Evolutionary conservation across 2,329 filamentous ascomycete species (phyloP).

Genomic region (Trichoderma oligosporum): DNA sequence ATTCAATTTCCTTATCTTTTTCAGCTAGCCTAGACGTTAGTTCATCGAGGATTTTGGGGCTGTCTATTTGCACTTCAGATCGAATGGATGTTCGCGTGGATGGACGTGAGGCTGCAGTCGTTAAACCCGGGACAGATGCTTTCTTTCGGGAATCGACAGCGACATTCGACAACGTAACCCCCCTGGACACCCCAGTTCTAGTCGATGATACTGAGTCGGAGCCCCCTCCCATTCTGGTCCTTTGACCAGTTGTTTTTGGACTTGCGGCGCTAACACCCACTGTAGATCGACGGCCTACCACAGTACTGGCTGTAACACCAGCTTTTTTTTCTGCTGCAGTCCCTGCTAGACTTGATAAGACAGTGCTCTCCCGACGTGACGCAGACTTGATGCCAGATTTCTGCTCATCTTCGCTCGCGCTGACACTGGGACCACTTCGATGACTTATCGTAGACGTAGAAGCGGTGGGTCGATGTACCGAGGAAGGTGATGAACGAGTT

Average conservation of each 20-base stretch:
- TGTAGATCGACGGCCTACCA: slow-evolving; percentile 35
- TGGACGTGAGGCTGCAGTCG: slow-evolving; percentile 32
- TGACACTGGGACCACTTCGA: slow-evolving; percentile 46
- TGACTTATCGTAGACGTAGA: slow-evolving; percentile 41
- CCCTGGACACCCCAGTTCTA: slow-evolving; percentile 27
- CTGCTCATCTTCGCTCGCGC: slow-evolving; percentile 50
- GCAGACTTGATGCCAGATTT: slow-evolving; percentile 38
- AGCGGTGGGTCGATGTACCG: slow-evolving; percentile 32
- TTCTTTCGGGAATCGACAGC: slow-evolving; percentile 51
- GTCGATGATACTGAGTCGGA: slow-evolving; percentile 26
- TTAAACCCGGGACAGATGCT: slow-evolving; percentile 47
- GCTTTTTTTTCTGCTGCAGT: slow-evolving; percentile 36
- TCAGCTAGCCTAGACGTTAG: slow-evolving; percentile 57
- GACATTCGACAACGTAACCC: slow-evolving; percentile 15
- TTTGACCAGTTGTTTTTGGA: slow-evolving; percentile 28
- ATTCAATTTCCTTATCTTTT: slow-evolving; percentile 55
- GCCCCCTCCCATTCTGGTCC: not conserved
- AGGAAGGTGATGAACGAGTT: slow-evolving; percentile 42
- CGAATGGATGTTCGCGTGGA: slow-evolving; percentile 37
- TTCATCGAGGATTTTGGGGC: slow-evolving; percentile 55
- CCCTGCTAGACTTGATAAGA: slow-evolving; percentile 37
- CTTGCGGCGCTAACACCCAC: slow-evolving; percentile 30
- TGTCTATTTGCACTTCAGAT: slow-evolving; percentile 39
- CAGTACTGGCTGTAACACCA: slow-evolving; percentile 31
- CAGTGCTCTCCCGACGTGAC: slow-evolving; percentile 43